Evolutionary conservation across 2,329 filamentous ascomycete genomes (phyloP), one percentile per base, ranked within the genome.

Genomic region (Cryphonectria naterciae): DNA sequence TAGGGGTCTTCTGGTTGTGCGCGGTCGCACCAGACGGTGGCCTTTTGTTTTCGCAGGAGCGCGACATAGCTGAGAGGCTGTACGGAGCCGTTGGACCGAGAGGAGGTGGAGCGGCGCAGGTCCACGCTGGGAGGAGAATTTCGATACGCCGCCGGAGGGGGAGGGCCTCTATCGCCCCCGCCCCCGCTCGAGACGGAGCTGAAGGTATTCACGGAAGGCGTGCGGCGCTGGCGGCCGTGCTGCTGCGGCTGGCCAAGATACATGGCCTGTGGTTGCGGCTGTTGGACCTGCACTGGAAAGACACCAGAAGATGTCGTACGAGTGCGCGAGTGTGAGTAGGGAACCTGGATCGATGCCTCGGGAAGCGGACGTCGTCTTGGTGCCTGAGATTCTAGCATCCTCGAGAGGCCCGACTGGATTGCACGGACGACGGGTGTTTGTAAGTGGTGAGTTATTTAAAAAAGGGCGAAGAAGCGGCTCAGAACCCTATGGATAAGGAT

Each of bases 1-100:
- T 94, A 88, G 0, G 95, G 93, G 79, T 99, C 96, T 81, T 98
- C 94, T 73, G 93, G 91, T 80, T 99, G 96, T 13, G 95, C 89
- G 68, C 95, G 92, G 79, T 98, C 96, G 83, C 95, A 98, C 96
- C 96, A 99, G 5, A 99, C 96, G 0, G 96, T 99, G 43, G 94
- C 96, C 80, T 98, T 98, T 82, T 99, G 96, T 80, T 95, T 95
- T 73, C 96, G 90, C 83, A 99, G 91, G n/a, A 98, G 87, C 49
- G 96, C 95, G 67, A 99, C 96, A 81, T 99, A 99, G 74, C 94
- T 91, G n/a, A 87, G 87, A 1, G 92, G 83, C 73, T 88, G 87
- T 22, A 84, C 84, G 69, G 84, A 85, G 32, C 80, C 84, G 73
- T 87, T 88, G 32, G 93, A 97, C 76, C 93, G 90, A 67, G 92